These are phyloP conservation scores for Chrysanthemum lavandulifolium DNA, from an alignment of 129 eudicot genomes.

Conservation along the genomic window DNA sequence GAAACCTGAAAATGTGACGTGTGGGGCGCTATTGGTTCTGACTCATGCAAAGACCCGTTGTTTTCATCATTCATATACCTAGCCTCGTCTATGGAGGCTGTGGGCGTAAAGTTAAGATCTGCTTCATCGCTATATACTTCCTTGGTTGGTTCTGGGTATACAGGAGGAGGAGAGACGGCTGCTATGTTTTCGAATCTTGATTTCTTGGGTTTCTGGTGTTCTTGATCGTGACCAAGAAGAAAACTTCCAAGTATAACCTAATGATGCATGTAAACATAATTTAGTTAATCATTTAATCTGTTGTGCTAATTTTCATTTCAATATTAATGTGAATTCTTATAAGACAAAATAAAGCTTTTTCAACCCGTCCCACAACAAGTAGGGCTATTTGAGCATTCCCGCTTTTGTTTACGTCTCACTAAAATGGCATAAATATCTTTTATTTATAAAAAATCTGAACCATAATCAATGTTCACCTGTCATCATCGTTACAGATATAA, in stretches of 20 bases:
- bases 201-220: conserved; percentile 17
- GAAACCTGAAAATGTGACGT: conserved; percentile 19
- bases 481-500: background rate
- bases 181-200: conserved; percentile 20
- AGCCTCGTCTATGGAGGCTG: background rate
- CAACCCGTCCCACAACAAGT: background rate
- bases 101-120: conserved; percentile 12
- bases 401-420: background rate
- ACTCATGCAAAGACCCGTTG: conserved; percentile 22
- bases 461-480: background rate
- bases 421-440: background rate
- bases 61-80: conserved; percentile 9
- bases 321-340: background rate
- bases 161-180: conserved; percentile 6
- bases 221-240: conserved; percentile 17
- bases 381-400: background rate
- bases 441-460: background rate
- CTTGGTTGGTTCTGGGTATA: background rate
- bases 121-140: conserved; percentile 12
- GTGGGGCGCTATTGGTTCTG: conserved; percentile 13
- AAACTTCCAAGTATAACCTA: conserved; percentile 32
- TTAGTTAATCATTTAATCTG: background rate
- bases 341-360: background rate
- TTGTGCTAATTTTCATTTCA: background rate
- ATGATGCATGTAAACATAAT: background rate